Evolutionary conservation across 345 rosid genomes (phyloP), one percentile per base, ranked within the genome.

Genomic region (Rhodomyrtus tomentosa): DNA sequence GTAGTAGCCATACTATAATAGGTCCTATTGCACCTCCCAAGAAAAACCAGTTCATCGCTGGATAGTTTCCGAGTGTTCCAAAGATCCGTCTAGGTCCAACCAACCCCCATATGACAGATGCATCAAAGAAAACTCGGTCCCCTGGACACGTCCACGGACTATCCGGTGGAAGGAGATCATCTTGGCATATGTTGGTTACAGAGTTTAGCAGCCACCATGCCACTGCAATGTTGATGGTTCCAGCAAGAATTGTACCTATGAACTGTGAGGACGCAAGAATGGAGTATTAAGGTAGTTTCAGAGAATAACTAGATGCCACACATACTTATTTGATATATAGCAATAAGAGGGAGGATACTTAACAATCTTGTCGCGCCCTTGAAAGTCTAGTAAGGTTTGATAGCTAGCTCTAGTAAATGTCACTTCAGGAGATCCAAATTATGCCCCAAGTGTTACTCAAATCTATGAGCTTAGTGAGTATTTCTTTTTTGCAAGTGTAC

Each of bases 131-230:
- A 84, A 96, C 96, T 56, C 95, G 86, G 81, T 95, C 98, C 48
- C 89, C 82, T 0, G 98, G 99, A 88, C 99, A 95, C 85, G 98
- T 95, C 98, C 98, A 96, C 13, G 96, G 98, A 89, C 98, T 94
- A 87, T 91, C 86, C 0, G 90, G 83, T 0, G 98, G 95, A 59
- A 96, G 92, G 84, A 93, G 94, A 45, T 93, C 92, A 45, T 94
- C 98, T 82, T 91, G 94, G 88, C 98, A 96, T 89, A 95, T 94
- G 88, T 95, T 91, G 42, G 88, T 84, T 42, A 95, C 88, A 52
- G 99, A 91, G 85, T 53, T 91, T 88, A 94, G 90, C 86, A 92
- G 84, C 96, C 98, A 96, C 99, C 96, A 93, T 82, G 99, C 98
- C 50, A 94, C 96, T 58, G 92, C 84, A 55, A 93, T 86, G 87